Evolutionary conservation across 306 rosid genomes (phyloP).

Genomic region (Benincasa hispida): DNA sequence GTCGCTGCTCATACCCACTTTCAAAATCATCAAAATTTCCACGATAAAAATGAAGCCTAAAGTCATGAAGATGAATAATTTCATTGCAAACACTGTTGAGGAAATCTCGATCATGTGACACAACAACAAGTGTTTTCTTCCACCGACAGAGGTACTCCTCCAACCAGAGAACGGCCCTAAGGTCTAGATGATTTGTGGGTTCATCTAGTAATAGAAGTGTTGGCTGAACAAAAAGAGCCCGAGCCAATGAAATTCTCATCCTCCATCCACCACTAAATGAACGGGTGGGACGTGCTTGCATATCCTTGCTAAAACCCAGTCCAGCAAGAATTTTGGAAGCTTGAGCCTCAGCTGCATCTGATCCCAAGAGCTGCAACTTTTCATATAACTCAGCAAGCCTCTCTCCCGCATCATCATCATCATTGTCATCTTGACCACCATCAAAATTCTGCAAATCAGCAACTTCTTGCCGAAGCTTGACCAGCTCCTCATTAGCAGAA

Average conservation of each 20-base stretch:
- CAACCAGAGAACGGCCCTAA: constrained; percentile 72
- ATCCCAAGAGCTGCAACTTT: constrained; percentile 42
- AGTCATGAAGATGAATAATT: constrained; percentile 68
- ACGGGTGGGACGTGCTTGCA: constrained; percentile 56
- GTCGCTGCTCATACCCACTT: constrained; percentile 67
- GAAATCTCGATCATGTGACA: constrained; percentile 62
- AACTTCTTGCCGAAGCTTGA: constrained; percentile 50
- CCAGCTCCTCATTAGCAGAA: constrained; percentile 63
- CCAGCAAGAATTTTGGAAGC: constrained; percentile 79
- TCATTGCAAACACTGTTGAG: constrained; percentile 57
- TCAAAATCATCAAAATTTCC: constrained; percentile 71
- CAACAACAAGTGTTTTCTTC: constrained; percentile 67
- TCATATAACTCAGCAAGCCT: constrained; percentile 60
- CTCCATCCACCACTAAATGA: constrained; percentile 80
- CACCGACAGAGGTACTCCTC: constrained; percentile 69
- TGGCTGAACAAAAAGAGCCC: constrained; percentile 67
- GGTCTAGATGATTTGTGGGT: constrained; percentile 38
- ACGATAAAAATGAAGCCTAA: constrained; percentile 60
- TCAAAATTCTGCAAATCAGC: constrained; percentile 37
- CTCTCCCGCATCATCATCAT: constrained; percentile 42
- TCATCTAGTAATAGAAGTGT: constrained; percentile 54
- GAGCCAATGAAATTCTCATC: constrained; percentile 40
- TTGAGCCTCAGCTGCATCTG: constrained; percentile 67
- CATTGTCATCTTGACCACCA: constrained; percentile 12
- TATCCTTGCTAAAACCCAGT: constrained; percentile 62